These are phyloP conservation scores for Porpolomopsis calyptriformis DNA, from an alignment of 768 basidiomycete species.

Conservation along the genomic window DNA sequence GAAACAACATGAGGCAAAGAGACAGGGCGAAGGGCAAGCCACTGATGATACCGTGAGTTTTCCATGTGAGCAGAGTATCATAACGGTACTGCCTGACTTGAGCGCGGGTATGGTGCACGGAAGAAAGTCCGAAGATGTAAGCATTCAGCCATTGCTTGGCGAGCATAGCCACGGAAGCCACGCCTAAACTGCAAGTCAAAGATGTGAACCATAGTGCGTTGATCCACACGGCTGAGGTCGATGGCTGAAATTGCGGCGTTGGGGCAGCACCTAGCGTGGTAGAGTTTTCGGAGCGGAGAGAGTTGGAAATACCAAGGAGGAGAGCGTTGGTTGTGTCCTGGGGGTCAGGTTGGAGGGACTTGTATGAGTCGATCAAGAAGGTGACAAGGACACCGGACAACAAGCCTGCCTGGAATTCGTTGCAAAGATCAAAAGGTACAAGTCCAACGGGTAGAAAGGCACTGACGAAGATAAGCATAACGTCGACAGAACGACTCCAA, in stretches of 20 bases:
- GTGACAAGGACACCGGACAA: slow-evolving; percentile 14
- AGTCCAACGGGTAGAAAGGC: not conserved
- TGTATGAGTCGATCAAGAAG: slow-evolving; percentile 9
- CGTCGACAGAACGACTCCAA: slow-evolving; percentile 13
- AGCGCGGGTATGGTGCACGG: slow-evolving; percentile 7
- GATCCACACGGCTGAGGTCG: slow-evolving; percentile 11
- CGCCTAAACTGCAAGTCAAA: slow-evolving; percentile 11
- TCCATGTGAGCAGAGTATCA: slow-evolving; percentile 11
- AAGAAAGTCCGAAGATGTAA: slow-evolving; percentile 9
- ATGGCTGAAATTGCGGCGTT: slow-evolving; percentile 3
- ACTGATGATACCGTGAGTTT: slow-evolving; percentile 13
- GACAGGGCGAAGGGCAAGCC: slow-evolving; percentile 13
- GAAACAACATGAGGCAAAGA: slow-evolving; percentile 15
- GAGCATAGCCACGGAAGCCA: slow-evolving; percentile 11
- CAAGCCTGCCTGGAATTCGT: slow-evolving; percentile 8
- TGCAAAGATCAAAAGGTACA: not conserved
- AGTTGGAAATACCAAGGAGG: slow-evolving; percentile 5
- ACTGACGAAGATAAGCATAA: slow-evolving; percentile 12
- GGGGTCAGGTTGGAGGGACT: slow-evolving; percentile 9
- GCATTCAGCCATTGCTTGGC: slow-evolving; percentile 14
- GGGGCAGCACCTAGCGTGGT: not conserved
- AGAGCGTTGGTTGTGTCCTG: slow-evolving; percentile 11
- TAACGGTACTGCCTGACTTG: slow-evolving; percentile 12
- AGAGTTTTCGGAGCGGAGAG: slow-evolving; percentile 4
- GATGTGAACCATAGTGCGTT: slow-evolving; percentile 15